Base-by-base conservation (phyloP, 768 basidiomycete species). In the Russula lepida region DNA sequence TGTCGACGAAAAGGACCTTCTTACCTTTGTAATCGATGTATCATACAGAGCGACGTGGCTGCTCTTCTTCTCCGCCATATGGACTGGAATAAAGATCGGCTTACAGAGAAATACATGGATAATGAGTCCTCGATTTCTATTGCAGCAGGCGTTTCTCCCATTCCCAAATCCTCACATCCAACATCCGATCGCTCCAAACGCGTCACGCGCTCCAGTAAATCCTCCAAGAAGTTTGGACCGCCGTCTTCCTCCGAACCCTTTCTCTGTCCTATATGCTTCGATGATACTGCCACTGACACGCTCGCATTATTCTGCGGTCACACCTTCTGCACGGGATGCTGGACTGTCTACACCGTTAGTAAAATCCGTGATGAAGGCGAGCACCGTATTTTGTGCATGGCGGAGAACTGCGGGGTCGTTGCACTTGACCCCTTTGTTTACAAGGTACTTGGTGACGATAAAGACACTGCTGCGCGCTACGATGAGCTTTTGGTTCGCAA, bases 91-190 rank as follows among this genome's bases (percentile, higher is more conserved):
- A 92, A 91, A 70, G 97, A 99, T 71, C 86, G 87, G 58, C 81
- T 99, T 23, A 92, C 93, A 67, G 95, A 98, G 75, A 89, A 91
- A 72, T 98, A 92, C 75, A 97, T 97, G 93, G 95, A 98, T 68
- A 89, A 92, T 62, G 83, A 91, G 0, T 78, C 84, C 21, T 74
- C 76, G 8, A 81, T 94, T 17, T 82, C 86, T 30, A 78, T 83
- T 28, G 81, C 83, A 7, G 92, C 95, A 1, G 97, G 95, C 4
- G 79, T 89, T 66, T 80, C 68, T 64, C 77, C 73, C 54, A 76
- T 69, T 60, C 82, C 75, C n/a, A 69, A 74, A 3, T 66, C 73
- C 9, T 68, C 71, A 27, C 57, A 70, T 25, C 66, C 71, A 25
- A 61, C 62, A 33, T 59, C 64, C 39, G 68, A 74, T 56, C 72